Evolutionary conservation across 768 basidiomycete genomes (phyloP).

Genomic region (Boletellus ananas): DNA sequence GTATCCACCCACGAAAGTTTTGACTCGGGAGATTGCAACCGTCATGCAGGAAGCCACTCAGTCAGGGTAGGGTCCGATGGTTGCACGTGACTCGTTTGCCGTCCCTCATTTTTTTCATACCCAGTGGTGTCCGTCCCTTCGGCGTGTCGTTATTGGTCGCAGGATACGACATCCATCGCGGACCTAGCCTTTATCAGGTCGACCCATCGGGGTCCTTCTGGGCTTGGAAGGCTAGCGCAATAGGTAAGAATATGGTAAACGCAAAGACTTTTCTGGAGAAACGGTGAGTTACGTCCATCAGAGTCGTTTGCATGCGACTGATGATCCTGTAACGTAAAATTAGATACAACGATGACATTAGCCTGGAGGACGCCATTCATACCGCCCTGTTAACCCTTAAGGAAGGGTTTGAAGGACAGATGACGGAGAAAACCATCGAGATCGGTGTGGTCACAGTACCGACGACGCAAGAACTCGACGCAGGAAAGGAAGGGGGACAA

Average conservation of each 20-base stretch:
- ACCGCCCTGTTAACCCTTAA: constrained; percentile 96
- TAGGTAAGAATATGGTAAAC: constrained; percentile 99
- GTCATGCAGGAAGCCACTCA: constrained; percentile 99
- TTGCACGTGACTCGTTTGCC: constrained; percentile 21
- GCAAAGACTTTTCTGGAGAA: constrained; percentile 99
- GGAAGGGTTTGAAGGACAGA: constrained; percentile 99
- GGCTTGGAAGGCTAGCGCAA: constrained; percentile 99
- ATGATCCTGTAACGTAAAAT: constrained; percentile 35
- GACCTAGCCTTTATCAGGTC: constrained; percentile 96
- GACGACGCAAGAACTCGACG: constrained; percentile 52
- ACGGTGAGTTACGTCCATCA: constrained; percentile 55
- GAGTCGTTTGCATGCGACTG: constrained; percentile 14
- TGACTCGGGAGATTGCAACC: constrained; percentile 96
- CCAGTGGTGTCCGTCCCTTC: constrained; percentile 96
- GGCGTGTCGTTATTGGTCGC: constrained; percentile 96
- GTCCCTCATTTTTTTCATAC: constrained; percentile 31
- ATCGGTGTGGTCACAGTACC: constrained; percentile 95
- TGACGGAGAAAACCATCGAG: constrained; percentile 99
- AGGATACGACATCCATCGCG: constrained; percentile 93
- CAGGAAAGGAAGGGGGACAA: constrained; percentile 63
- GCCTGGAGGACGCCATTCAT: constrained; percentile 97
- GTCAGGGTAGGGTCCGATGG: constrained; percentile 68
- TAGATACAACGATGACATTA: constrained; percentile 99
- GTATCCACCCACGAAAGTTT: constrained; percentile 93
- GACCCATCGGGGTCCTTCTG: constrained; percentile 99